Conservation (phyloP, 2,329 filamentous ascomycete species). For the Pseudogymnoascus sp. region DNA sequence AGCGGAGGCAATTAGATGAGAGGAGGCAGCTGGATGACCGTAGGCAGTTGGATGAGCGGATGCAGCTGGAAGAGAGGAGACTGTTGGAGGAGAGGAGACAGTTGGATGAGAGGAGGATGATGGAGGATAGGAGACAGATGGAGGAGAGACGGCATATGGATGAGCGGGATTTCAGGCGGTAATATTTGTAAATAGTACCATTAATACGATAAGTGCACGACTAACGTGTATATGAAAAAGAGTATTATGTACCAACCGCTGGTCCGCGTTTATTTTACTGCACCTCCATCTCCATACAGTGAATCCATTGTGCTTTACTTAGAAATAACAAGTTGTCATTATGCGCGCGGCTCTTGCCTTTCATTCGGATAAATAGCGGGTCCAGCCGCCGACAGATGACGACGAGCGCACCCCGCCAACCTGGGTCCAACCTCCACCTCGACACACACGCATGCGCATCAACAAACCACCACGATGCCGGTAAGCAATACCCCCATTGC, state of each 20-base stretch:
- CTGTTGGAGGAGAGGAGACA: not conserved
- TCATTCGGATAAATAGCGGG: slow-evolving; percentile 6
- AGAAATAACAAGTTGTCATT: not conserved
- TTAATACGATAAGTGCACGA: slow-evolving; percentile 3
- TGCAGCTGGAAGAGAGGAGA: not conserved
- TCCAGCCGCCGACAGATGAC: slow-evolving; percentile 7
- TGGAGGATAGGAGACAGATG: slow-evolving; percentile 1
- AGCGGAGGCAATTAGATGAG: not conserved
- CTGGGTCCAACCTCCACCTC: not conserved
- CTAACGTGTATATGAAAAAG: slow-evolving; percentile 4
- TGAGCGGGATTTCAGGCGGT: slow-evolving; percentile 4
- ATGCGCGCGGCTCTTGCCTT: slow-evolving; percentile 3
- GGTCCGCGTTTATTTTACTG: not conserved
- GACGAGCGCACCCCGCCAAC: slow-evolving; percentile 3
- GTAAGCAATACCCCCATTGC: not conserved
- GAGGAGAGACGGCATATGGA: not conserved
- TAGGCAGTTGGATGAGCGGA: not conserved
- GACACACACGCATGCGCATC: slow-evolving; percentile 5
- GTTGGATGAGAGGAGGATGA: not conserved
- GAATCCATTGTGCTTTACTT: not conserved
- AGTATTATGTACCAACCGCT: not conserved
- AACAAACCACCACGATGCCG: slow-evolving; percentile 7
- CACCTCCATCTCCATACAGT: not conserved
- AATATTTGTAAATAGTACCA: slow-evolving; percentile 7
- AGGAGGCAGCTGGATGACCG: not conserved